Percentiles rank a stretch among this genome's conserved stretches.
Conservation (phyloP, 495 filamentous ascomycete species). For the Penicillium nucicola region DNA sequence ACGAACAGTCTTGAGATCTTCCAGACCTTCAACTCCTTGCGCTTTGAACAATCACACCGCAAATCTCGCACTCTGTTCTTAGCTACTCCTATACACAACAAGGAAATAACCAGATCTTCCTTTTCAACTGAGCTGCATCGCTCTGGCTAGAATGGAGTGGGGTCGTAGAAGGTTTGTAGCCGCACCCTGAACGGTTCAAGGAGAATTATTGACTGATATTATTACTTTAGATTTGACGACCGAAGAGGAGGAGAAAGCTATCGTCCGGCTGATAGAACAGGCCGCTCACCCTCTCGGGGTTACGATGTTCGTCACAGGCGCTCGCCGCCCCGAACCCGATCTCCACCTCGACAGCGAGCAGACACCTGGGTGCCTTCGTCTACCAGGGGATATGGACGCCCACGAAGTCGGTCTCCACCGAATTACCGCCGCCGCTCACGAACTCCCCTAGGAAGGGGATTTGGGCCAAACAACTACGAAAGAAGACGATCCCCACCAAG, state of each 20-base stretch:
- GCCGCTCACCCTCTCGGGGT: constrained; percentile 35
- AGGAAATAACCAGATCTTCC: neutral
- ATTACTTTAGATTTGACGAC: constrained; percentile 46
- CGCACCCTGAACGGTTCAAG: neutral
- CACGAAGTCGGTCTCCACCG: constrained; percentile 44
- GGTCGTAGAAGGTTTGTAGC: constrained; percentile 47
- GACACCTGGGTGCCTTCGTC: constrained; percentile 50
- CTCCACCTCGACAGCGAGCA: constrained; percentile 34
- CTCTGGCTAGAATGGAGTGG: constrained; percentile 39
- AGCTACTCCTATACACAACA: neutral
- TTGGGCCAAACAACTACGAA: constrained; percentile 26
- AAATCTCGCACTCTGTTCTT: neutral
- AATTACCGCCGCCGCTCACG: constrained; percentile 44
- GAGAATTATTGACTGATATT: neutral
- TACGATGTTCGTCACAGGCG: constrained; percentile 38
- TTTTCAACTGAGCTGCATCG: neutral
- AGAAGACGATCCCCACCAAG: constrained; percentile 42
- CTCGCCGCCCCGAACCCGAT: constrained; percentile 39
- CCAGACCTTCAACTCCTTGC: neutral
- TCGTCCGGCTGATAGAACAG: constrained; percentile 41
- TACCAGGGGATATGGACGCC: constrained; percentile 32
- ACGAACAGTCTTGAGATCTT: neutral
- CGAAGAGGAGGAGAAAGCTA: constrained; percentile 54
- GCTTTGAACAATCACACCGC: neutral
- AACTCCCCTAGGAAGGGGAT: constrained; percentile 42